These are phyloP conservation scores for Penicillium sp. DNA, from an alignment of 2,329 filamentous ascomycete species.

Conservation along the genomic window DNA sequence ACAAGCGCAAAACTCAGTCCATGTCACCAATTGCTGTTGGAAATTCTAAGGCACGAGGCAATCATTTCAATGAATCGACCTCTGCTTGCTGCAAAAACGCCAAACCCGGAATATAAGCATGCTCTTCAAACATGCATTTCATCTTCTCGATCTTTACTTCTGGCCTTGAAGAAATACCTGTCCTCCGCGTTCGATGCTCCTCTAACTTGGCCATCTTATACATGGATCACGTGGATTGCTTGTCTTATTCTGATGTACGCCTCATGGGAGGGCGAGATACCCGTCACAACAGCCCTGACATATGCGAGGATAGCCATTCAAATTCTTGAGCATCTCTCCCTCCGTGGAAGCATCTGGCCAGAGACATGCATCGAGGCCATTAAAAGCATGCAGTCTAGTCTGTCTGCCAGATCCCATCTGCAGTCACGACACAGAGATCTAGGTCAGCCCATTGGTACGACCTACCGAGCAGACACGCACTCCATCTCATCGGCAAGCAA, in stretches of 20 bases:
- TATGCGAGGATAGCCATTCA: constrained; percentile 29
- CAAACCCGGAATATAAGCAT: constrained; percentile 42
- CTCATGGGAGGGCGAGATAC: constrained; percentile 43
- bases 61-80: constrained; percentile 49
- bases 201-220: constrained; percentile 48
- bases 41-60: constrained; percentile 46
- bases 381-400: constrained; percentile 28
- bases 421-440: no score
- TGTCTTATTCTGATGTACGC: constrained; percentile 49
- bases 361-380: constrained; percentile 37
- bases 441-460: no score
- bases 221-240: constrained; percentile 51
- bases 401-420: constrained; percentile 7
- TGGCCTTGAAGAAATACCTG: constrained; percentile 31
- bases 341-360: constrained; percentile 34
- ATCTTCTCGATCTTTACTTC: constrained; percentile 46
- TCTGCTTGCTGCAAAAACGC: constrained; percentile 42
- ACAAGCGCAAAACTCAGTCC: constrained; percentile 18
- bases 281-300: constrained; percentile 35
- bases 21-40: constrained; percentile 40
- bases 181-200: constrained; percentile 19
- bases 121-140: constrained; percentile 49
- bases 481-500: background rate
- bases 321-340: constrained; percentile 30
- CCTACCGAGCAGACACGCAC: no score